Base-by-base conservation (phyloP, 768 basidiomycete genomes). In the Leccinum rimulosum region DNA sequence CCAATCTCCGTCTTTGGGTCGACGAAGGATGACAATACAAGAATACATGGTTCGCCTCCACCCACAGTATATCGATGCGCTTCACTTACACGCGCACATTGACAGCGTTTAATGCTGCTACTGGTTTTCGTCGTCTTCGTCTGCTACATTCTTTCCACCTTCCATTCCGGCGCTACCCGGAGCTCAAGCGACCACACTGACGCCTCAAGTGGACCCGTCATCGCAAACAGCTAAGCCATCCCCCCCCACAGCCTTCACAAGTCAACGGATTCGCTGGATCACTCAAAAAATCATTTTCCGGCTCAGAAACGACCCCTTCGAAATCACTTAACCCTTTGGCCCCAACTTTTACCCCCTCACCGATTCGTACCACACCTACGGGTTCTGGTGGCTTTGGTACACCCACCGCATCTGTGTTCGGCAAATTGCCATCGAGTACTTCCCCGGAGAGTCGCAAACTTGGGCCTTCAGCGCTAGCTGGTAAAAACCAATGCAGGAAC, bases 241-340 rank as follows among this genome's bases (percentile, higher is more conserved):
- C 12, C 30, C 12, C 30, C 55, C 22, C 49, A 15, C 57, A 58
- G 9, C n/a, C 57, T 15, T 11, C 58, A 10, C 60, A 55, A 33
- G 8, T 38, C 22, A 55, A 55, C 22, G 57, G 27, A 28, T 28
- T 49, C 48, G 1, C 43, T 47, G 40, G 33, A 3, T 2, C 50
- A 31, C 6, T 43, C 11, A 59, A 56, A 30, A 52, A 55, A 17
- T 25, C 55, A 40, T 12, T n/a, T 12, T 51, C 50, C 38, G 38
- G 49, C 4, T 38, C 63, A 35, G 67, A 61, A 57, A 11, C 31
- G 12, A 57, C 54, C 4, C 27, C 58, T 40, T 22, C 56, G 15
- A 63, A 54, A 53, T 35, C 45, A 22, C 63, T 72, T 15, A 62
- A 67, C n/a, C 65, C 64, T 38, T 59, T 63, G 30, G 71, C 64